A percentile compares a stretch with the other conserved stretches of the same genome.
Conservation (phyloP, 345 rosid species). For the Citrus mangshanensis region DNA sequence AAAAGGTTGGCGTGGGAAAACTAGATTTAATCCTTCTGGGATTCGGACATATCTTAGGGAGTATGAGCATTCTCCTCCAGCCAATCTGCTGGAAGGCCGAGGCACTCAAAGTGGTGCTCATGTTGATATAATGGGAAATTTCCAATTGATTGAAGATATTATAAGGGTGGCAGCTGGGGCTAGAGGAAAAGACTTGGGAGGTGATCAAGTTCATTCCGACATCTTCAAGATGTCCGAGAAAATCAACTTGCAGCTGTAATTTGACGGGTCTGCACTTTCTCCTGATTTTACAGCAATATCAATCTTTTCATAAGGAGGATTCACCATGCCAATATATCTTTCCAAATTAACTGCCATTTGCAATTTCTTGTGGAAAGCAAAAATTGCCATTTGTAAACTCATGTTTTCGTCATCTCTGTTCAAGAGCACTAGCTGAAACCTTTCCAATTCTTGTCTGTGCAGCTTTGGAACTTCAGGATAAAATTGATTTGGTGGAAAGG, state of each 20-base stretch:
- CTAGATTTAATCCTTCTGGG: constrained; percentile 70
- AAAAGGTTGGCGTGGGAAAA: constrained; percentile 75
- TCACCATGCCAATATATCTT: background rate
- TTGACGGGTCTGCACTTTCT: background rate
- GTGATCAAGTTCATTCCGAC: constrained; percentile 57
- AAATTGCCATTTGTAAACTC: background rate
- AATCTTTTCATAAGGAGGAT: background rate
- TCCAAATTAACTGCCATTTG: background rate
- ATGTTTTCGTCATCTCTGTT: no score
- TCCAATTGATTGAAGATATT: constrained; percentile 68
- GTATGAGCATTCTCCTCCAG: constrained; percentile 66
- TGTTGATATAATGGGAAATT: constrained; percentile 78
- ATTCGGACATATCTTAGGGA: constrained; percentile 50
- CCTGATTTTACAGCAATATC: background rate
- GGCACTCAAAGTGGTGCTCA: constrained; percentile 80
- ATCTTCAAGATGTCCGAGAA: constrained; percentile 60
- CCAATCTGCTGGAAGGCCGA: constrained; percentile 64
- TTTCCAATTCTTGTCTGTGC: background rate
- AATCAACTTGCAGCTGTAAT: constrained; percentile 49
- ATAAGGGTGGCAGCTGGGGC: constrained; percentile 68
- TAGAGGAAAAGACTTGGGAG: constrained; percentile 54
- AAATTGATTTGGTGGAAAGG: background rate
- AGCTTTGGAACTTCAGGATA: background rate
- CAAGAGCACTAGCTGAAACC: background rate
- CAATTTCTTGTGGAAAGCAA: background rate